Percentiles rank a stretch among this genome's conserved stretches.
phyloP scores from a whole-genome alignment of 2,329 filamentous ascomycete genomes.

The Curvularia hawaiiensis region DNA sequence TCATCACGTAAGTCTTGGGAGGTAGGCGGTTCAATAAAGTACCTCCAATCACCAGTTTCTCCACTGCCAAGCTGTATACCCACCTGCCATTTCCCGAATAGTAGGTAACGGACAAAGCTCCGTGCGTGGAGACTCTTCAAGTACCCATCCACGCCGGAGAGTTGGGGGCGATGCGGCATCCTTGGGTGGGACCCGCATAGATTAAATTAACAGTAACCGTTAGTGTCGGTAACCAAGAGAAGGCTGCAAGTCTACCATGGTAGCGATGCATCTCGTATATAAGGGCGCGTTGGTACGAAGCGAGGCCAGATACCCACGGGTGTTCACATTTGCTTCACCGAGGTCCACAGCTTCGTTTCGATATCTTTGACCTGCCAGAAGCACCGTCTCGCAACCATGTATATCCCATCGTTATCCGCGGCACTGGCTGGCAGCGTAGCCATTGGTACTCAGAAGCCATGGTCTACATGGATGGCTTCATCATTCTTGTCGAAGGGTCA shows the following conservation, averaged over 20 bases:
- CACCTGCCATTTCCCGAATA: conserved; percentile 15
- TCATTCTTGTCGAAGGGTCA: conserved; percentile 53
- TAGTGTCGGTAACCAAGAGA: conserved; percentile 7
- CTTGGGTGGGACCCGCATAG: conserved; percentile 19
- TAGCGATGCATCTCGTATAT: conserved; percentile 13
- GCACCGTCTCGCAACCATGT: conserved; percentile 27
- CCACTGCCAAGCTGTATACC: conserved; percentile 22
- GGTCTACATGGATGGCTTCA: conserved; percentile 53
- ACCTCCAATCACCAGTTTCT: conserved; percentile 34
- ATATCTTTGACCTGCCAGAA: conserved; percentile 15
- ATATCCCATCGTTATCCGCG: conserved; percentile 30
- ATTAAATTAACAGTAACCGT: conserved; percentile 19
- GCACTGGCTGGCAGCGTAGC: conserved; percentile 28
- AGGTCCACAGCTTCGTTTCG: conserved; percentile 3
- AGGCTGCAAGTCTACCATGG: background rate
- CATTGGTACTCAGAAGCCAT: conserved; percentile 36
- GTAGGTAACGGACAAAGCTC: conserved; percentile 18
- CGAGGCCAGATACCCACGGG: background rate
- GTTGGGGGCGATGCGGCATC: conserved; percentile 5
- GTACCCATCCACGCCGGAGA: conserved; percentile 7
- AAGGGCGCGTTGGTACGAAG: background rate
- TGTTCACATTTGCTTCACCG: background rate
- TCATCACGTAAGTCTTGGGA: background rate
- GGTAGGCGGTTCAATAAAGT: background rate
- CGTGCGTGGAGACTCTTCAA: conserved; percentile 24